Evolutionary conservation across 176 grass and related monocot genomes (phyloP), one percentile per base, ranked within the genome.

Genomic region (Carex littledalei): DNA sequence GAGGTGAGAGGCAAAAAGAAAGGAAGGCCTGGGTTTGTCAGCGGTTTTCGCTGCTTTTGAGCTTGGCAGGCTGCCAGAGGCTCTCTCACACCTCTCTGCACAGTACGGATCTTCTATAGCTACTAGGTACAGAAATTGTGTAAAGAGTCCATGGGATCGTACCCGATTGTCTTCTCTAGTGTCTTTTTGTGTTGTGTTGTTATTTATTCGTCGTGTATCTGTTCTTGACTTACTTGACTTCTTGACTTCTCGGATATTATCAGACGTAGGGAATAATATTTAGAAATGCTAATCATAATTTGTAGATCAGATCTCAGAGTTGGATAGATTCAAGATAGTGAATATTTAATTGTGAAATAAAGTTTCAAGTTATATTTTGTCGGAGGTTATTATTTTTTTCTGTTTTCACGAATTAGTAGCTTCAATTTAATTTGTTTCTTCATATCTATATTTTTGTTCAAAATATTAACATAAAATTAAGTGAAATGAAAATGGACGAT

Each of bases 11-110:
- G 69, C 57, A 78, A 63, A 55, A 77, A 31, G 55, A 41, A 85
- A 37, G 32, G 45, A 74, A 47, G 37, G 50, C 41, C 65, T 56
- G 69, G 84, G 84, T 47, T 29, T 86, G 84, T 86, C 84, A 86
- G 84, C 84, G 69, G 84, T 61, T 75, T 78, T 86, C 26, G 71
- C 56, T 79, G 84, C 84, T 79, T 86, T 86, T 86, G 84, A 86
- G 84, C 62, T 52, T 60, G 78, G 54, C 78, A 80, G 78, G 53
- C 74, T 78, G 5, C 64, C 64, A 67, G 29, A 67, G 26, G 31
- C 31, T 67, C 24, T 49, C 14, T 49, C 57, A 18, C 57, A 6
- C 3, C 17, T 60, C 5, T 53, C 20, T 14, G 11, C 47, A 29
- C 4, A 29, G 74, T 78, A 78, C 50, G 74, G 74, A 78, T 78